Base-by-base conservation (phyloP, 1,139 yeast genomes). In the Saccharomyces pastorianus region DNA sequence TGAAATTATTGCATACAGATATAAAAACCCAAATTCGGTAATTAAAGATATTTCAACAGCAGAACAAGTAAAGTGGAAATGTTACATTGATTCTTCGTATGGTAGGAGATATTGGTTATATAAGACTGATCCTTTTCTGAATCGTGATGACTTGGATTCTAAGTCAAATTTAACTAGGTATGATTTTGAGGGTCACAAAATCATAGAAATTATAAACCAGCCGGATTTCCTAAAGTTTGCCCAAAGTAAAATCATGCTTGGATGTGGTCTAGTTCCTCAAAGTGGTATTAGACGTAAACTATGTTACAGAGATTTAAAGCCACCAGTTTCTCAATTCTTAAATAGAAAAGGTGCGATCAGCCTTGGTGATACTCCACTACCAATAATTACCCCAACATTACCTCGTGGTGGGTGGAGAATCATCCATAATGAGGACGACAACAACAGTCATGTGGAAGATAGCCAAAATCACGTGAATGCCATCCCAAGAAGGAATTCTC, bases 41-140 rank as follows among this genome's bases (percentile, higher is more conserved):
- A 56, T 65, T 11, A 59, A 59, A 50, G 67, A 64, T 50, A 53
- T 54, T 17, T 53, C 64, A 4, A 55, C 56, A n/a, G 61, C 62
- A 9, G 64, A 63, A 41, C 34, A 58, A 71, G 68, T 82, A 74
- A 64, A 82, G 75, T 70, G 85, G 85, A 59, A 77, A 72, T 63
- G 73, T 47, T 72, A 68, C 55, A 57, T 67, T 28, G 76, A 72
- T 56, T 69, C 74, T 1, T 69, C 73, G 11, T 68, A 67, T 53
- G 95, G 96, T 5, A 76, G 96, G 59, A 76, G 96, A 58, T 83
- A 88, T n/a, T 89, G 96, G 96, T 69, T 88, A 23, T 85, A 82
- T 66, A 81, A 79, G 64, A 71, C 82, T 26, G 77, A 73, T 49
- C 66, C 65, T 1, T 63, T 61, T 44, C 61, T 68, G 48, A 71